Base-by-base conservation (phyloP, 805 yeast genomes). In the Schwanniomyces polymorphus region DNA sequence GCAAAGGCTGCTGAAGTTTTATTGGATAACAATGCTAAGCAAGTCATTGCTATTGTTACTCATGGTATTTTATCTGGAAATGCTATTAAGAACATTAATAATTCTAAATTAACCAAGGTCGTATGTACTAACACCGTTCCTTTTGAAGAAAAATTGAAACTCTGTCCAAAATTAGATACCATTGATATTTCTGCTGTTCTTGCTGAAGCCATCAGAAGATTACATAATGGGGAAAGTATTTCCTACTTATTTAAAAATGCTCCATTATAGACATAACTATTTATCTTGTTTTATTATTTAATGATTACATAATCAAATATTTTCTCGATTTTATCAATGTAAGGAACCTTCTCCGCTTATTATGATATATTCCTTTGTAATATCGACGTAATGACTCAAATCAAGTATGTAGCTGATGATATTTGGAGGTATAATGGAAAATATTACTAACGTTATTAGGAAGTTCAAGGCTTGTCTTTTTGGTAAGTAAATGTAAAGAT, bases 121-220 rank as follows among this genome's bases (percentile, higher is more conserved):
- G 89, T 91, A 12, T 92, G 97, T 70, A 90, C 98, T 1, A 94
- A 94, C 65, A 86, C 97, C 7, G 89, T 94, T 52, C 98, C 98
- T 6, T 81, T 90, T 48, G 85, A 79, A 49, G 82, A 81, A 29
- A 80, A 82, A 58, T 70, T 80, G 55, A 73, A 74, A 28, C 57
- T 58, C 16, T 86, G 92, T 63, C 74, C 82, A 12, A 88, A 86
- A 61, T 73, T 94, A 53, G 91, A 86, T 46, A 83, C 84, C 43
- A 82, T 92, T 48, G 98, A 92, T 65, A 84, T 94, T 48, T 80
- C 90, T 57, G 87, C 94, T 16, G 86, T 88, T 7, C 69, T 92
- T 49, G 98, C 97, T 7, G 99, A 94, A 68, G 92, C 96, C 27
- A 86, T 92, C 48, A 82, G 98, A 66, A 82, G 99, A 61, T 75